Percentiles rank a stretch among this genome's conserved stretches.
Conservation (phyloP, 306 rosid species). For the Geum urbanum region DNA sequence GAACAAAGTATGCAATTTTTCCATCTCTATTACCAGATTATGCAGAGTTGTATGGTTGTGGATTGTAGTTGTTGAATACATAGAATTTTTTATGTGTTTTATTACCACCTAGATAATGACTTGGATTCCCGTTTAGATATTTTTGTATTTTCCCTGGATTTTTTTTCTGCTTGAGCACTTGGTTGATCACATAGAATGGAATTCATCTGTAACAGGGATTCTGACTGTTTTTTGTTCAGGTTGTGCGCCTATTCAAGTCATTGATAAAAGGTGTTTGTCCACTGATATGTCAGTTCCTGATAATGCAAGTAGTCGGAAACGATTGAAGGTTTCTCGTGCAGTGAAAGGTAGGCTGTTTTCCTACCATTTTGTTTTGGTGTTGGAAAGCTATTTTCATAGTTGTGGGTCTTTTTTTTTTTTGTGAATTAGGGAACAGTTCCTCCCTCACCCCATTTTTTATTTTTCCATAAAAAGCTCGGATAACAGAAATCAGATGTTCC, state of each 20-base stretch:
- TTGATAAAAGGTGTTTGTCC: slow-evolving; percentile 31
- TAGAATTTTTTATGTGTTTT: not conserved
- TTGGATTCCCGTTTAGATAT: not conserved
- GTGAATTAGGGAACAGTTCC: not conserved
- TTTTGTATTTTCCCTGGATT: not conserved
- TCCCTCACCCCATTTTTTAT: too few species aligned
- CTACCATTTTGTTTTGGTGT: slow-evolving; percentile 12
- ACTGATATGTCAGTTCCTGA: slow-evolving; percentile 36
- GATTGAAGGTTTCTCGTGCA: slow-evolving; percentile 33
- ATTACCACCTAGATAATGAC: not conserved
- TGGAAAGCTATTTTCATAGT: not conserved
- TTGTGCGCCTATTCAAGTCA: slow-evolving; percentile 24
- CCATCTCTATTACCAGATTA: slow-evolving; percentile 9
- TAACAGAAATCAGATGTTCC: too few species aligned
- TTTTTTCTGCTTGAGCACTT: not conserved
- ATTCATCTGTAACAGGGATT: slow-evolving; percentile 13
- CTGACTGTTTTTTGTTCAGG: slow-evolving; percentile 31
- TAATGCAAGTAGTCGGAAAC: slow-evolving; percentile 38
- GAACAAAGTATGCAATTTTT: slow-evolving; percentile 40
- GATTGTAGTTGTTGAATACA: not conserved
- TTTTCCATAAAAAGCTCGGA: too few species aligned
- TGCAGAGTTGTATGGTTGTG: slow-evolving; percentile 3
- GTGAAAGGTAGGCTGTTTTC: slow-evolving; percentile 43
- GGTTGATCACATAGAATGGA: not conserved
- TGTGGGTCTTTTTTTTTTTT: not conserved